phyloP scores from a whole-genome alignment of 441 rosid genomes.

The Melastoma candidum region DNA sequence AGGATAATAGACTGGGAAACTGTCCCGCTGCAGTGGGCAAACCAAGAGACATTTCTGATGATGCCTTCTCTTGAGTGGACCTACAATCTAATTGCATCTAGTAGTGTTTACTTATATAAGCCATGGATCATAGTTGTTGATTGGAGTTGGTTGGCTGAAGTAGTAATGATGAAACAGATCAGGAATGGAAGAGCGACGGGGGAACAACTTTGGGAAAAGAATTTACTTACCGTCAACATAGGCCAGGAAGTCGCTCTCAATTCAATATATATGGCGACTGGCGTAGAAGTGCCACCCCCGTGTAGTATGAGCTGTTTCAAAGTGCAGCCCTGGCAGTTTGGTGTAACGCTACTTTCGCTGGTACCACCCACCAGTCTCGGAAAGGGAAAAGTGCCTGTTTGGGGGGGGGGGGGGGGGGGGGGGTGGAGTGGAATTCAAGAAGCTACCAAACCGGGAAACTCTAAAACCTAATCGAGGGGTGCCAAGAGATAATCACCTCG shows the following conservation, averaged over 20 bases:
- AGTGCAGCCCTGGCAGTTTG: conserved; percentile 82
- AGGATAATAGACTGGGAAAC: neutral
- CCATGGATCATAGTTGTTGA: too few species aligned
- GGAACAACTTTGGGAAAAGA: neutral
- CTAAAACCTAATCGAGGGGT: too few species aligned
- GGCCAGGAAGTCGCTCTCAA: conserved; percentile 66
- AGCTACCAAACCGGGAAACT: neutral
- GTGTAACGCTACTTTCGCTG: conserved; percentile 83
- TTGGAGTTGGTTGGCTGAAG: too few species aligned
- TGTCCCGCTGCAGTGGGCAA: neutral
- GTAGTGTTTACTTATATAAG: too few species aligned
- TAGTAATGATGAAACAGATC: too few species aligned
- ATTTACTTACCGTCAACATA: conserved; percentile 62
- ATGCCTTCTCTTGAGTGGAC: neutral
- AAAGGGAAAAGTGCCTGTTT: conserved; percentile 74
- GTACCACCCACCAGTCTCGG: conserved; percentile 88
- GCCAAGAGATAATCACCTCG: conserved; percentile 17
- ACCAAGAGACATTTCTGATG: neutral
- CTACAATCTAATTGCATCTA: too few species aligned
- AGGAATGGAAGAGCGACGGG: too few species aligned
- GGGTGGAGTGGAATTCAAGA: neutral
- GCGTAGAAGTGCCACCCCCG: conserved; percentile 53
- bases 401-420: neutral
- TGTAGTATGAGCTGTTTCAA: conserved; percentile 81
- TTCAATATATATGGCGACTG: conserved; percentile 40